Evolutionary conservation across 371 early-diverging fungal genomes (phyloP).

Genomic region (Actinomucor elegans): DNA sequence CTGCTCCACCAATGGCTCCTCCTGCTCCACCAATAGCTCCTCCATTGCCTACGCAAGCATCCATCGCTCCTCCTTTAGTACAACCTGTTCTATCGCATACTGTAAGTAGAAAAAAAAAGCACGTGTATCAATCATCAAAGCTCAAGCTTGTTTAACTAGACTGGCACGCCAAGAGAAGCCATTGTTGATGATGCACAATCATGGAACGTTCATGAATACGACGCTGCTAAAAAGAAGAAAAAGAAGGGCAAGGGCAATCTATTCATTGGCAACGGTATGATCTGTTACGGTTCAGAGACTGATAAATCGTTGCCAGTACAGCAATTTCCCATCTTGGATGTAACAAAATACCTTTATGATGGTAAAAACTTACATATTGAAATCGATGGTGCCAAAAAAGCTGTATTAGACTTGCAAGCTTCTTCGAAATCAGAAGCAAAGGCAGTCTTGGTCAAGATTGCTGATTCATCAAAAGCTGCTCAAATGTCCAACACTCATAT

Average conservation of each 20-base stretch:
- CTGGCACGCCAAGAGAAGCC: constrained; percentile 18
- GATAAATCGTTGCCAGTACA: constrained; percentile 73
- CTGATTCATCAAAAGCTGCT: constrained; percentile 56
- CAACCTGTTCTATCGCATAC: constrained; percentile 26
- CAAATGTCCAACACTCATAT: constrained; percentile 22
- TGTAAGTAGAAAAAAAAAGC: no score
- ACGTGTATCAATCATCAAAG: no score
- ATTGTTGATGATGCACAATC: constrained; percentile 39
- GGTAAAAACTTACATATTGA: constrained; percentile 65
- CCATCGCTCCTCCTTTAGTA: constrained; percentile 11
- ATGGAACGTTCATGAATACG: constrained; percentile 56
- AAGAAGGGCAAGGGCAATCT: constrained; percentile 72
- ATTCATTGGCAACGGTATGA: constrained; percentile 64
- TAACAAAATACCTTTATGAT: constrained; percentile 59
- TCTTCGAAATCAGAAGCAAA: constrained; percentile 70
- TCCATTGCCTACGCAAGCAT: background rate
- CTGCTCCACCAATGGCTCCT: background rate
- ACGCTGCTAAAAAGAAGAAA: constrained; percentile 76
- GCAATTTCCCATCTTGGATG: constrained; percentile 62
- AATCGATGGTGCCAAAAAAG: constrained; percentile 52
- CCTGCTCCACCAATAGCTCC: constrained; percentile 11
- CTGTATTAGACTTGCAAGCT: constrained; percentile 66
- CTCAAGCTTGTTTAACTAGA: no score
- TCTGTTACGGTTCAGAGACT: constrained; percentile 71
- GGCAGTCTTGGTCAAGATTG: constrained; percentile 62